A percentile compares a stretch with the other conserved stretches of the same genome.
Evolutionary conservation across 805 yeast genomes (phyloP).

Genomic region (Sungouiozyma ichnusensis): DNA sequence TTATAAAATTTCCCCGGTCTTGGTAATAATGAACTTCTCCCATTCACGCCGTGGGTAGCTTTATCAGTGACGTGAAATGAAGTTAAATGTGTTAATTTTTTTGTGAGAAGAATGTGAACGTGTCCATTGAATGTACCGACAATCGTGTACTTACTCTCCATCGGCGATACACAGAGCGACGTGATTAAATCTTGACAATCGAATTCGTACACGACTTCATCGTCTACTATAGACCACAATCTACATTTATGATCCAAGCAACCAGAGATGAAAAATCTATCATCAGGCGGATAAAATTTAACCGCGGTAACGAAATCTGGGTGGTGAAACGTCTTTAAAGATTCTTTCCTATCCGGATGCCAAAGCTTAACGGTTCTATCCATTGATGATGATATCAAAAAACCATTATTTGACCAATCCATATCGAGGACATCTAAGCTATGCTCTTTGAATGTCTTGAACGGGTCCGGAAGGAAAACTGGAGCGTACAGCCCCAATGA

Average conservation of each 20-base stretch:
- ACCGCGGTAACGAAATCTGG: conserved; percentile 78
- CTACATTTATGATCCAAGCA: conserved; percentile 66
- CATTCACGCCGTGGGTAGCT: conserved; percentile 10
- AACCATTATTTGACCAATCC: conserved; percentile 84
- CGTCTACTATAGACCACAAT: conserved; percentile 79
- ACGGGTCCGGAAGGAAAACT: conserved; percentile 62
- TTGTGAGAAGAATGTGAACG: conserved; percentile 48
- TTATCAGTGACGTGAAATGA: conserved; percentile 39
- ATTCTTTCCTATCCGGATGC: conserved; percentile 62
- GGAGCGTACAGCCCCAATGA: conserved; percentile 45
- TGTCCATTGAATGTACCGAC: conserved; percentile 77
- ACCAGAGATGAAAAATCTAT: conserved; percentile 75
- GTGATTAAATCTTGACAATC: conserved; percentile 63
- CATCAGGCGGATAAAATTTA: conserved; percentile 75
- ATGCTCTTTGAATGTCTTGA: conserved; percentile 55
- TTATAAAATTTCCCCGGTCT: conserved; percentile 7
- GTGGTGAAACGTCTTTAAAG: conserved; percentile 57
- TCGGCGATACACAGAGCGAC: conserved; percentile 62
- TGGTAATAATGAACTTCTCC: conserved; percentile 1
- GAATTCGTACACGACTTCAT: conserved; percentile 46
- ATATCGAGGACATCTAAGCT: conserved; percentile 57
- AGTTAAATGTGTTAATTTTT: conserved; percentile 41
- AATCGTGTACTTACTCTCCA: conserved; percentile 42
- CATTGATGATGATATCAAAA: conserved; percentile 70
- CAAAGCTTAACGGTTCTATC: conserved; percentile 76